These are phyloP conservation scores for Acacia acuminata DNA, from an alignment of 306 rosid species.

Conservation along the genomic window DNA sequence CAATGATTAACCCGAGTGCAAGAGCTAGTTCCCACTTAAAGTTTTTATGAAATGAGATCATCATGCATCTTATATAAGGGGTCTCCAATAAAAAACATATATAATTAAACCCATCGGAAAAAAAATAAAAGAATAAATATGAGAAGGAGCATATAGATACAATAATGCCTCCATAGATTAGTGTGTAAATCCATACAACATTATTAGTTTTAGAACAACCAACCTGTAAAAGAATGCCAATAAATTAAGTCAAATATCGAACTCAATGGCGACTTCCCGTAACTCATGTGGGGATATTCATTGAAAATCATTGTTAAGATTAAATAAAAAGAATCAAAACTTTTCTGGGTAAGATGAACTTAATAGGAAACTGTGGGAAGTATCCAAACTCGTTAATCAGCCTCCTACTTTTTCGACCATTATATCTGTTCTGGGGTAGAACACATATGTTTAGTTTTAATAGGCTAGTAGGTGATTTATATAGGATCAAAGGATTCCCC, in stretches of 20 bases:
- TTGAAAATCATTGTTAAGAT: not conserved
- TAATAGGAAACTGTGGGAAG: slow-evolving; percentile 85
- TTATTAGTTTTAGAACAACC: slow-evolving; percentile 66
- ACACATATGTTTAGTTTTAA: too few relatives aligned
- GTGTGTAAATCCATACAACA: slow-evolving; percentile 76
- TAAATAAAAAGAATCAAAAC: slow-evolving; percentile 35
- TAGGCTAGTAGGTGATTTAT: too few relatives aligned
- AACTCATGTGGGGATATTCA: not conserved
- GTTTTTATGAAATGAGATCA: slow-evolving; percentile 66
- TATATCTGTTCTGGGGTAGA: too few relatives aligned
- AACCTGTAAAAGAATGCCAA: slow-evolving; percentile 47
- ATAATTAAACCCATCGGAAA: not conserved
- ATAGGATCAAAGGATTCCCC: too few relatives aligned
- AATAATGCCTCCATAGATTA: slow-evolving; percentile 89
- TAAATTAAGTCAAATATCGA: not conserved
- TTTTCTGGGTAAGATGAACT: slow-evolving; percentile 80
- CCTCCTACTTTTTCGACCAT: too few relatives aligned
- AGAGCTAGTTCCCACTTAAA: slow-evolving; percentile 50
- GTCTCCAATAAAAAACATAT: slow-evolving; percentile 14
- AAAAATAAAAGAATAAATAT: not conserved
- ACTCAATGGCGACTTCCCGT: not conserved
- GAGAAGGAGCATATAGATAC: slow-evolving; percentile 62
- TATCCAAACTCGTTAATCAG: too few relatives aligned
- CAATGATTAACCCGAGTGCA: too few relatives aligned
- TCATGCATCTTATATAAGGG: slow-evolving; percentile 51